Evolutionary conservation across 331 rosid species (phyloP), one percentile per base, ranked within the genome.

Genomic region (Cydonia oblonga): DNA sequence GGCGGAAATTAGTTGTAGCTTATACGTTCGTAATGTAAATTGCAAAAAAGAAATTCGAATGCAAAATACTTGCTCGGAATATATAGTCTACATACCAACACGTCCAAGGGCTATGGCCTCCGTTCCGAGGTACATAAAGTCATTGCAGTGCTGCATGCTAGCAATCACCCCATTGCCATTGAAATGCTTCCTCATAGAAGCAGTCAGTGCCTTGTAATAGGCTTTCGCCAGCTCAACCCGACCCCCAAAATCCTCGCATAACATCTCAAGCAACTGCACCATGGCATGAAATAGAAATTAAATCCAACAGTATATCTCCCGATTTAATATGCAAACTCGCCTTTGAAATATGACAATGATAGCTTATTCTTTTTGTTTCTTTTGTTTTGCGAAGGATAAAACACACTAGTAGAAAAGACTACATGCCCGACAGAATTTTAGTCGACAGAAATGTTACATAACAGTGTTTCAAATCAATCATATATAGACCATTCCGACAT

Each of bases 91-190:
- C 77, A 15, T 82, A 90, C 93, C 93, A 49, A 90, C 91, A 15
- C 89, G 85, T 25, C 96, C 93, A 67, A 88, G 89, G 7, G 93
- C 61, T 22, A 90, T 86, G 70, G 93, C 84, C 78, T 88, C 84
- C 1, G 91, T 88, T 46, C 91, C 93, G 7, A 90, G 96, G 84
- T 81, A 82, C 88, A 90, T 84, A 81, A 90, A 90, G 65, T 90
- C 90, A 71, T 90, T 90, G 82, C 88, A 85, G 7, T 90, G 89
- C 71, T 90, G 87, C 96, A 90, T 88, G 80, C 90, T 90, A 33
- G 91, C 86, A 74, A 88, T 90, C 38, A 86, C 91, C 7, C 93
- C 91, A 66, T 86, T 88, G 49, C 91, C 96, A 62, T 88, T 85
- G 82, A 90, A 88, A 82, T 87, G 85, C 64, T 88, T 90, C 79